phyloP scores from a whole-genome alignment of 257 asterid species.

The Cordia subcordata region DNA sequence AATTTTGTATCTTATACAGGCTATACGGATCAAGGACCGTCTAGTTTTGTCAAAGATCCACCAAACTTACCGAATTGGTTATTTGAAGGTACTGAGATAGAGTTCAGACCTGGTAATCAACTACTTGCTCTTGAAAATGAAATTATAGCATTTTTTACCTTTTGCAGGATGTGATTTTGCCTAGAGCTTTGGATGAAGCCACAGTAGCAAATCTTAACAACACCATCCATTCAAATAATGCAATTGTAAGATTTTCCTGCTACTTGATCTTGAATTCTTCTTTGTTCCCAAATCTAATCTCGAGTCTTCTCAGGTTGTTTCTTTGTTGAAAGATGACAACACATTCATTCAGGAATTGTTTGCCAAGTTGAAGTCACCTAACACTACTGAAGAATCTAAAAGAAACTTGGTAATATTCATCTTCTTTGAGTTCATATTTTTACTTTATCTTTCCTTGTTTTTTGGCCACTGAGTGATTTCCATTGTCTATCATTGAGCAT shows the following conservation, averaged over 20 bases:
- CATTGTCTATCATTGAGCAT: neutral
- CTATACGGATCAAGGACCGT: conserved; percentile 76
- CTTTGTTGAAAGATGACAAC: conserved; percentile 80
- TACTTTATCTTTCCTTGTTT: neutral
- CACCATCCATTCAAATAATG: conserved; percentile 78
- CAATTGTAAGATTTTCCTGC: conserved; percentile 51
- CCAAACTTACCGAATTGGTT: conserved; percentile 86
- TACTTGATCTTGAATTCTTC: neutral
- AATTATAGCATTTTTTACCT: conserved; percentile 4
- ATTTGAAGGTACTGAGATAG: conserved; percentile 61
- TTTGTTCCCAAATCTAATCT: conserved; percentile 11
- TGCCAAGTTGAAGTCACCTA: conserved; percentile 69
- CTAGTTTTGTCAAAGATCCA: conserved; percentile 82
- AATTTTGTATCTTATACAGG: conserved; percentile 41
- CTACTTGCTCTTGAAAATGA: conserved; percentile 13
- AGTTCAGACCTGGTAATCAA: neutral
- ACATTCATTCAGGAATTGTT: conserved; percentile 80
- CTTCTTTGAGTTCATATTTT: neutral
- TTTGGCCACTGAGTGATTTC: neutral
- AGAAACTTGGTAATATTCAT: conserved; percentile 54
- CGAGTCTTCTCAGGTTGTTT: conserved; percentile 51
- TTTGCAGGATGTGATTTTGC: conserved; percentile 82
- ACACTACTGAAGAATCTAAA: conserved; percentile 62
- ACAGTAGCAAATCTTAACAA: conserved; percentile 65
- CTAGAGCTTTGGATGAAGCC: conserved; percentile 74